These are phyloP conservation scores for Pseudogymnoascus sp. DNA, from an alignment of 2,329 filamentous ascomycete species.

Conservation along the genomic window DNA sequence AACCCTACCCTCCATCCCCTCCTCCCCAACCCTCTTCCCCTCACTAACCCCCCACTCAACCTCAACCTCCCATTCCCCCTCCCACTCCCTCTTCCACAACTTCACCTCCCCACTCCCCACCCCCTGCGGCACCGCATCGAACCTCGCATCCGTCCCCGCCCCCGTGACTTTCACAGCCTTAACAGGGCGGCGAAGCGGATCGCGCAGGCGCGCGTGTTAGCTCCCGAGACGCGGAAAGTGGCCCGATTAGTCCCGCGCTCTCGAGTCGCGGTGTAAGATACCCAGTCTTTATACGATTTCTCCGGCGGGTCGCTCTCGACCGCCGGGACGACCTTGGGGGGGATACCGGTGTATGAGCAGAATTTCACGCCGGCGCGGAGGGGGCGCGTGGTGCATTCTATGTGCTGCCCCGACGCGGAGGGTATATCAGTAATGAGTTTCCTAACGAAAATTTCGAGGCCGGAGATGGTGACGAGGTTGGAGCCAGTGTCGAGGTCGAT, in stretches of 20 bases:
- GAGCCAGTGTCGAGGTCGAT: slow-evolving; percentile 69
- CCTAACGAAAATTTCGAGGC: slow-evolving; percentile 60
- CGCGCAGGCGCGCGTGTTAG: slow-evolving; percentile 73
- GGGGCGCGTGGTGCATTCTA: slow-evolving; percentile 43
- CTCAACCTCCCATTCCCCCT: slow-evolving; percentile 64
- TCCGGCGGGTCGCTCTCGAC: slow-evolving; percentile 35
- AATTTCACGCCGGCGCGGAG: slow-evolving; percentile 47
- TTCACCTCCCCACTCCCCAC: slow-evolving; percentile 62
- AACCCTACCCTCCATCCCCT: slow-evolving; percentile 55
- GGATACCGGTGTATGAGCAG: slow-evolving; percentile 66
- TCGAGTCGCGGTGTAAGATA: slow-evolving; percentile 57
- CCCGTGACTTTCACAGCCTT: slow-evolving; percentile 57
- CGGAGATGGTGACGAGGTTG: slow-evolving; percentile 63
- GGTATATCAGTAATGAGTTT: slow-evolving; percentile 64
- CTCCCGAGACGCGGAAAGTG: slow-evolving; percentile 59
- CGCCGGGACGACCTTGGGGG: slow-evolving; percentile 56
- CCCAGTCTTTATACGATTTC: slow-evolving; percentile 48
- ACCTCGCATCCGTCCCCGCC: slow-evolving; percentile 55
- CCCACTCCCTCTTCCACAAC: slow-evolving; percentile 79
- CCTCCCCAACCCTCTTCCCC: slow-evolving; percentile 28
- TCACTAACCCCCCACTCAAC: slow-evolving; percentile 50
- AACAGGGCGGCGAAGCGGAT: slow-evolving; percentile 66
- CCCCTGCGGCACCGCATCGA: slow-evolving; percentile 52
- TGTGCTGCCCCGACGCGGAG: slow-evolving; percentile 56
- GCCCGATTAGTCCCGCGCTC: slow-evolving; percentile 43